Conservation (phyloP, 495 filamentous ascomycete species). For the Penicillium angulare region DNA sequence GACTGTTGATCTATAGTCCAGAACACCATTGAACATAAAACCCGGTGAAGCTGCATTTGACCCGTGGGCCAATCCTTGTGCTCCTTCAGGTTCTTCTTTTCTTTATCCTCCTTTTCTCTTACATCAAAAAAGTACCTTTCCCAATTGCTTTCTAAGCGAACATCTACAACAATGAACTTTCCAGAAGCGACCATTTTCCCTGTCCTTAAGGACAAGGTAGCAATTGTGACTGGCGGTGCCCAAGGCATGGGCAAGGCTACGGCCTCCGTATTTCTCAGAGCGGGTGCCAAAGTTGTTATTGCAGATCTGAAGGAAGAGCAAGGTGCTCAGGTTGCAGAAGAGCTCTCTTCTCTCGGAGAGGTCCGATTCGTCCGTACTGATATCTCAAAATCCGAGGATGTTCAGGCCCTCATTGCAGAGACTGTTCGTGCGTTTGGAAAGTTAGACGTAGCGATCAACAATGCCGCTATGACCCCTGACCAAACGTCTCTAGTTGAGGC, state of each 20-base stretch:
- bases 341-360: neutral
- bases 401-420: constrained; percentile 13
- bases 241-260: constrained; percentile 48
- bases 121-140: too few species aligned
- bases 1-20: too few species aligned
- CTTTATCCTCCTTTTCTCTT: too few species aligned
- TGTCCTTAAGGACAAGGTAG: constrained; percentile 20
- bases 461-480: constrained; percentile 17
- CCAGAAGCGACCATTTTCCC: neutral
- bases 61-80: too few species aligned
- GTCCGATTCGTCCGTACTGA: constrained; percentile 23
- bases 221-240: constrained; percentile 51
- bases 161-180: neutral
- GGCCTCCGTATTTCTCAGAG: constrained; percentile 38
- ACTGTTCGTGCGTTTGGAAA: constrained; percentile 15
- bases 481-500: neutral
- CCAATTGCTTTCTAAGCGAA: too few species aligned
- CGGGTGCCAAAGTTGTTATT: constrained; percentile 47
- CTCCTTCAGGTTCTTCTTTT: too few species aligned
- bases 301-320: constrained; percentile 39
- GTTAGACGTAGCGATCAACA: constrained; percentile 22
- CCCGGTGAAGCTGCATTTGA: too few species aligned
- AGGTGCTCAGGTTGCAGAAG: neutral
- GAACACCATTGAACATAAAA: too few species aligned
- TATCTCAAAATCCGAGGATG: constrained; percentile 9